These are phyloP conservation scores for Pythium sp. DNA, from an alignment of 352 stramenopile species.

Conservation along the genomic window DNA sequence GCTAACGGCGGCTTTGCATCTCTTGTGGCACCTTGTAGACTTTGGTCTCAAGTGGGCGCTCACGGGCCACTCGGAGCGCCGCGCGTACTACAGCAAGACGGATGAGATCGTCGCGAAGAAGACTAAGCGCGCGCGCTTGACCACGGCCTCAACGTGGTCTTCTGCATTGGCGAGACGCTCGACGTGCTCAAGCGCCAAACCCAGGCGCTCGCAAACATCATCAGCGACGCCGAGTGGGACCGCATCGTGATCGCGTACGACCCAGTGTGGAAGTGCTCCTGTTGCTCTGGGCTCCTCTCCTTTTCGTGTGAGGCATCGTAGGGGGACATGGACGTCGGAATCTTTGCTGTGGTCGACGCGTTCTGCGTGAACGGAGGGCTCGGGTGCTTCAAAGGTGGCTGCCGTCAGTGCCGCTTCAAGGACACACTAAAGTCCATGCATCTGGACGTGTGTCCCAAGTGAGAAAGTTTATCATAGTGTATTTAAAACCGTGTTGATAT, in stretches of 20 bases:
- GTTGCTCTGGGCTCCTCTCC: neutral
- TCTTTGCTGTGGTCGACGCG: constrained; percentile 4
- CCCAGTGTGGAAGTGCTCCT: constrained; percentile 89
- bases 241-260: constrained; percentile 95
- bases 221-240: constrained; percentile 78
- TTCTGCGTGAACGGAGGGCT: constrained; percentile 12
- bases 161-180: constrained; percentile 96
- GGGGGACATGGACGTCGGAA: neutral
- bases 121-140: constrained; percentile 88
- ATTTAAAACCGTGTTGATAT: no score
- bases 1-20: neutral
- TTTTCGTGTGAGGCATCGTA: neutral
- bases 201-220: constrained; percentile 86
- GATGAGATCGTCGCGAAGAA: constrained; percentile 94
- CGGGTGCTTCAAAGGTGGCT: constrained; percentile 16
- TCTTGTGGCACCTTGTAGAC: constrained; percentile 24
- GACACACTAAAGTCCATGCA: constrained; percentile 17
- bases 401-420: constrained; percentile 36
- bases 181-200: constrained; percentile 95
- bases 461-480: neutral
- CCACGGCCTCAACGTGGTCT: constrained; percentile 91
- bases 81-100: constrained; percentile 89
- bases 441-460: neutral
- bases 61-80: constrained; percentile 92
- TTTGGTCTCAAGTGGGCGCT: constrained; percentile 80